Conservation (phyloP, 1,284 basidiomycete genomes). For the Volvariella volvacea region DNA sequence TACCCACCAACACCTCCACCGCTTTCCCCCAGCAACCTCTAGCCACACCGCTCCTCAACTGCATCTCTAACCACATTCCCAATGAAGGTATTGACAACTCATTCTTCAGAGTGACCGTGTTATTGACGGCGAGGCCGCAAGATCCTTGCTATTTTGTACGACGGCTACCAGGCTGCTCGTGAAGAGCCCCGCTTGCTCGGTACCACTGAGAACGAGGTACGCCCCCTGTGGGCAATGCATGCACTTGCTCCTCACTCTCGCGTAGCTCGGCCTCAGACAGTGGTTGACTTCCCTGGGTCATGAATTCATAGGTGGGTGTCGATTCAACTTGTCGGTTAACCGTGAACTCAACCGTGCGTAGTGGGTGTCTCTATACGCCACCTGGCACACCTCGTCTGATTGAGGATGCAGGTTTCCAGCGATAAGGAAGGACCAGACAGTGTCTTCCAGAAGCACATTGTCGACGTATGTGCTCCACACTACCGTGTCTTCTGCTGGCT, state of each 20-base stretch:
- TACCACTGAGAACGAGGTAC: constrained; percentile 82
- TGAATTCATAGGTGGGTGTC: constrained; percentile 56
- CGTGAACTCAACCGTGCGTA: no score
- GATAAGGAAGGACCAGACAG: constrained; percentile 86
- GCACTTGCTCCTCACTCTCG: constrained; percentile 1
- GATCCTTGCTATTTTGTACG: constrained; percentile 81
- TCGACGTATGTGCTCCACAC: constrained; percentile 50
- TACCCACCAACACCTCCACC: no score
- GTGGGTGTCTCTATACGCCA: no score
- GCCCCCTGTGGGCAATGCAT: constrained; percentile 5
- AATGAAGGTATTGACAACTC: not conserved
- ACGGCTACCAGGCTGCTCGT: constrained; percentile 65
- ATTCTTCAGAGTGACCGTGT: not conserved
- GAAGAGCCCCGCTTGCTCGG: constrained; percentile 85
- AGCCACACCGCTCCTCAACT: no score
- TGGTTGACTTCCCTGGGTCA: constrained; percentile 77
- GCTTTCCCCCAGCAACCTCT: no score
- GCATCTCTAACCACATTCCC: no score
- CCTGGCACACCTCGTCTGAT: no score
- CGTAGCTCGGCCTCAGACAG: constrained; percentile 63
- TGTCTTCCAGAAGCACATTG: constrained; percentile 84
- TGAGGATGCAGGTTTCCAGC: constrained; percentile 57
- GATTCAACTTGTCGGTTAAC: no score
- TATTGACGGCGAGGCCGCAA: constrained; percentile 18
- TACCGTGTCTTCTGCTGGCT: constrained; percentile 4